phyloP scores from a whole-genome alignment of 2,329 filamentous ascomycete genomes.

The Daldinia sp. region DNA sequence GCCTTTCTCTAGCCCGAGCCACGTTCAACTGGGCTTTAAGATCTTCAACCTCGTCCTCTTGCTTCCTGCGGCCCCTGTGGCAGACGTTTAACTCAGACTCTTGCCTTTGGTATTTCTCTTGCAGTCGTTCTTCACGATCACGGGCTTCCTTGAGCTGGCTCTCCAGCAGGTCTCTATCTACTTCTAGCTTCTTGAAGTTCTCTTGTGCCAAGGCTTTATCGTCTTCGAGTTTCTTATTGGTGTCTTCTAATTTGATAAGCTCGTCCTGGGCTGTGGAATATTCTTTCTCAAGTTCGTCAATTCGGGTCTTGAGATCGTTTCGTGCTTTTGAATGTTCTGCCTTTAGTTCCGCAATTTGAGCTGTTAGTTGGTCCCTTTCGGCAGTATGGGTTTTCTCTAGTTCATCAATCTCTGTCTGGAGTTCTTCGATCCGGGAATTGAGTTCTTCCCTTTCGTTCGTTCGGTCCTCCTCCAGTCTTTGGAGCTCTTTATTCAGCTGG shows the following conservation, averaged over 20 bases:
- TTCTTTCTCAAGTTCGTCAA: conserved; percentile 11
- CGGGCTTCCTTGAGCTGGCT: neutral
- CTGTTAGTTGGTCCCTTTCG: too few relatives aligned
- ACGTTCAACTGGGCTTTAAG: neutral
- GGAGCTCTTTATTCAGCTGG: neutral
- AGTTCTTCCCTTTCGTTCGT: neutral
- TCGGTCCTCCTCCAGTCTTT: neutral
- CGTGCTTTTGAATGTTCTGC: too few relatives aligned
- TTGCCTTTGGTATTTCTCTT: neutral
- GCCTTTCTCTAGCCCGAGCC: neutral
- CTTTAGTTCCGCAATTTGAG: too few relatives aligned
- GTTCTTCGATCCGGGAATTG: neutral
- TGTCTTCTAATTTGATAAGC: neutral
- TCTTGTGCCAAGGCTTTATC: too few relatives aligned
- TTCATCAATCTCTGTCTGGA: conserved; percentile 1
- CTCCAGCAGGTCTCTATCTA: neutral
- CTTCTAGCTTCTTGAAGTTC: neutral
- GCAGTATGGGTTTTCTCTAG: too few relatives aligned
- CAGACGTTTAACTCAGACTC: conserved; percentile 1
- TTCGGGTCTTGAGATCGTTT: neutral
- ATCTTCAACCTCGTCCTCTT: neutral
- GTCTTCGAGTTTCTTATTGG: neutral
- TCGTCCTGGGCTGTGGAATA: neutral
- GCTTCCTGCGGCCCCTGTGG: neutral
- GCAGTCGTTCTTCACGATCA: neutral